These are phyloP conservation scores for Hanseniaspora singularis DNA, from an alignment of 805 yeast species.

Conservation along the genomic window DNA sequence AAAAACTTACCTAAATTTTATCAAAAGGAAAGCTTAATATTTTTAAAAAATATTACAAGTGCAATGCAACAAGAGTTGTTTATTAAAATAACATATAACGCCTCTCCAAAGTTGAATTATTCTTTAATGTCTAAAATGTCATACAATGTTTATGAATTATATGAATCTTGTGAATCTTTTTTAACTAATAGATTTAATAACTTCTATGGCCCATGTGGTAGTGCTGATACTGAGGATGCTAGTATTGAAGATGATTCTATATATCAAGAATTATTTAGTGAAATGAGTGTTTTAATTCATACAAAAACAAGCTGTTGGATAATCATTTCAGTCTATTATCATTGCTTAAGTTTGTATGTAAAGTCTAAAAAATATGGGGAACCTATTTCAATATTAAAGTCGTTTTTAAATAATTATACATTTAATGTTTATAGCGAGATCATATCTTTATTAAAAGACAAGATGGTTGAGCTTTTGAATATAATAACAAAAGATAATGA, in stretches of 20 bases:
- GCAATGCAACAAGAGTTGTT: constrained; percentile 12
- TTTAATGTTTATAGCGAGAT: constrained; percentile 27
- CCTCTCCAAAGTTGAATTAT: not conserved
- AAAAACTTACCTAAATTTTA: constrained; percentile 8
- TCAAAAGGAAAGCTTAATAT: not conserved
- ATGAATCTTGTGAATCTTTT: not conserved
- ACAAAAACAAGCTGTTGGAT: constrained; percentile 9
- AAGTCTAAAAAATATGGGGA: constrained; percentile 61
- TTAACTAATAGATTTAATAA: constrained; percentile 3
- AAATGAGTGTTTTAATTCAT: not conserved
- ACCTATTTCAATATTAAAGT: constrained; percentile 52
- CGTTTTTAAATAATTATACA: constrained; percentile 33
- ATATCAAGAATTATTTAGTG: not conserved
- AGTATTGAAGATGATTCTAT: not conserved
- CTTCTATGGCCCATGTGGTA: not conserved
- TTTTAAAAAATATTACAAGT: not conserved
- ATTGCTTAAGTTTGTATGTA: constrained; percentile 49
- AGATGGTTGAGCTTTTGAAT: constrained; percentile 30
- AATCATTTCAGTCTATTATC: constrained; percentile 28
- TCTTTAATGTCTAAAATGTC: constrained; percentile 13
- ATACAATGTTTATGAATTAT: constrained; percentile 8
- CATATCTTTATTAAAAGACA: constrained; percentile 25
- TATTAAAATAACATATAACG: constrained; percentile 4
- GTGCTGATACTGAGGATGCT: not conserved
- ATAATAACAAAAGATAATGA: constrained; percentile 71